Evolutionary conservation across 2,329 filamentous ascomycete species (phyloP).

Genomic region (Xylariaceae sp.): DNA sequence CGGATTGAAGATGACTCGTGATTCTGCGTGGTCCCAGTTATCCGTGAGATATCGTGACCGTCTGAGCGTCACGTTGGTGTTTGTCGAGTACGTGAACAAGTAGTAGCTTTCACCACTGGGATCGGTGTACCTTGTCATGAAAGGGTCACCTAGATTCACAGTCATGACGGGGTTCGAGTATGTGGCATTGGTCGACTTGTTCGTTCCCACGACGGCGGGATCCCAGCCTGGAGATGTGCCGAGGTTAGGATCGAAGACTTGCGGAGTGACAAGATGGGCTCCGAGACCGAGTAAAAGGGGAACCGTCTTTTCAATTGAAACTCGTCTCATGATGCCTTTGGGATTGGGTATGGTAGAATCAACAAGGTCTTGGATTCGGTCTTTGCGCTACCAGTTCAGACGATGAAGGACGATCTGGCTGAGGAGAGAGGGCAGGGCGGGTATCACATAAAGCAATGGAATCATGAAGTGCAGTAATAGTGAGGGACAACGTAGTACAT

Average conservation of each 20-base stretch:
- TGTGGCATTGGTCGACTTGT: conserved; percentile 35
- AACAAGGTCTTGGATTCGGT: neutral
- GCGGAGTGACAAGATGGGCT: conserved; percentile 14
- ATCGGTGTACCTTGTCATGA: conserved; percentile 34
- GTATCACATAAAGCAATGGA: neutral
- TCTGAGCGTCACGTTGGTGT: conserved; percentile 37
- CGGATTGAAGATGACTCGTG: conserved; percentile 34
- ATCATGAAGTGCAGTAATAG: neutral
- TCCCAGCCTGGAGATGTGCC: conserved; percentile 31
- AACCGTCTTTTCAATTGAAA: neutral
- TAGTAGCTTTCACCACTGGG: conserved; percentile 35
- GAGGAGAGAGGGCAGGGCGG: neutral
- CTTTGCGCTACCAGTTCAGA: neutral
- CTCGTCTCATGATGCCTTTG: conserved; percentile 10
- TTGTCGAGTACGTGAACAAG: conserved; percentile 38
- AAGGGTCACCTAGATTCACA: conserved; percentile 37
- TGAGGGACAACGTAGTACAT: no score
- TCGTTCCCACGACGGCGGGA: conserved; percentile 31
- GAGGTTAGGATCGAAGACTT: conserved; percentile 32
- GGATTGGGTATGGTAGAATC: neutral
- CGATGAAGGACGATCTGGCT: neutral
- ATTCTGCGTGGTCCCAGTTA: conserved; percentile 38
- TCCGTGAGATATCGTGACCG: conserved; percentile 35
- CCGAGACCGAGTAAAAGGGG: conserved; percentile 9
- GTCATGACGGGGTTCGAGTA: conserved; percentile 39